Base-by-base conservation (phyloP, 1,284 basidiomycete genomes). In the Jaminaea rosea region DNA sequence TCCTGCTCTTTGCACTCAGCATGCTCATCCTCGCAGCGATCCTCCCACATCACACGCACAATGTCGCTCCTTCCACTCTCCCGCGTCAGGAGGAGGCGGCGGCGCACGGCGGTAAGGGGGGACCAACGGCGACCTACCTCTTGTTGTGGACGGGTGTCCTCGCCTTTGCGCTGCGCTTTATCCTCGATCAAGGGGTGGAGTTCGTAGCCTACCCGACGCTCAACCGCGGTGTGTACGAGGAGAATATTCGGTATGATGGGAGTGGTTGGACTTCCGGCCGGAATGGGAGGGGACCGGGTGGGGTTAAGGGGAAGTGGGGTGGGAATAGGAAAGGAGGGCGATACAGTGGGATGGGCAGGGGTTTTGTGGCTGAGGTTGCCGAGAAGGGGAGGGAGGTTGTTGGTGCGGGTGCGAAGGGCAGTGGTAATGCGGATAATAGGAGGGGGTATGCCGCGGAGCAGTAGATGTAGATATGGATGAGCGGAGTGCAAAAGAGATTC, bases 1-100 rank as follows among this genome's bases (percentile, higher is more conserved):
- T 88, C 29, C 78, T 87, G 19, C 82, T 80, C 21, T 88, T 91
- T 69, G 84, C 89, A 8, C 23, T 65, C 0, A 58, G 88, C 42
- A 88, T 93, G 63, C 86, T 94, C 84, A 21, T 69, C 32, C 52
- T 53, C 19, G 59, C 55, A 37, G 13, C 63, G 21, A 53, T 68
- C 26, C 47, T 71, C 26, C 68, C 68, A 11, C 47, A 52, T 23
- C 21, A 24, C 48, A 15, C 21, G 8, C 42, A 21, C 28, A 8
- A 6, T 9, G 10, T 27, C n/a, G 26, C 27, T 26, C n/a, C 31
- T 31, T 41, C 13, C 42, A n/a, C n/a, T n/a, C n/a, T n/a, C n/a
- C n/a, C n/a, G n/a, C n/a, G n/a, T n/a, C n/a, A n/a, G n/a, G n/a
- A n/a, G n/a, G n/a, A n/a, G n/a, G n/a, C n/a, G n/a, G n/a, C n/a